Evolutionary conservation across 805 yeast genomes (phyloP).

Genomic region (Metschnikowia aberdeeniae): DNA sequence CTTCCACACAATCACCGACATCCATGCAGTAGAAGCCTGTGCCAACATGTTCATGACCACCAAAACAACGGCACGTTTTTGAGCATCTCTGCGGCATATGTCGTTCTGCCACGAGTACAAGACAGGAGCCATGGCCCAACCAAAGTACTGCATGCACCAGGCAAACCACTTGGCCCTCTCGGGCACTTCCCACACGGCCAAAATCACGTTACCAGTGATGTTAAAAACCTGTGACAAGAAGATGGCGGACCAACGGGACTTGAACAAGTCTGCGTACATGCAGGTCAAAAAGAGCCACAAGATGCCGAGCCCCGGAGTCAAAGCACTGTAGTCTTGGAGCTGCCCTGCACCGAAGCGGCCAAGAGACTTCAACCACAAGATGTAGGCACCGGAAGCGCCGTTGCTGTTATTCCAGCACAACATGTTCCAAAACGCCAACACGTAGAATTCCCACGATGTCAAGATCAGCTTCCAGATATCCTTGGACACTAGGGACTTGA

Average conservation of each 20-base stretch:
- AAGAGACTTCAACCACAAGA: constrained; percentile 50
- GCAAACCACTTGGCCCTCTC: constrained; percentile 63
- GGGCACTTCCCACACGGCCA: constrained; percentile 59
- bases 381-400: constrained; percentile 50
- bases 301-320: constrained; percentile 44
- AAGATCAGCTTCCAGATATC: constrained; percentile 51
- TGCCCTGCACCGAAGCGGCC: constrained; percentile 25
- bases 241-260: constrained; percentile 49
- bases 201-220: constrained; percentile 48
- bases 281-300: constrained; percentile 37
- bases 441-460: constrained; percentile 57
- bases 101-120: constrained; percentile 56
- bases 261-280: constrained; percentile 34
- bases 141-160: constrained; percentile 54
- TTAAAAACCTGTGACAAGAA: constrained; percentile 51
- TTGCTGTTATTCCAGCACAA: constrained; percentile 63
- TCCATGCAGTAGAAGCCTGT: constrained; percentile 53
- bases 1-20: constrained; percentile 45
- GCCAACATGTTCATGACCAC: constrained; percentile 53
- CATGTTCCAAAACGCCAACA: constrained; percentile 50
- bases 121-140: constrained; percentile 63
- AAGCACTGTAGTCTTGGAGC: constrained; percentile 41
- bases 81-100: constrained; percentile 53
- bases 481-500: constrained; percentile 14
- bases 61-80: constrained; percentile 53